Evolutionary conservation across 768 basidiomycete species (phyloP), one percentile per base, ranked within the genome.

Genomic region (Paxillus ammoniavirescens): DNA sequence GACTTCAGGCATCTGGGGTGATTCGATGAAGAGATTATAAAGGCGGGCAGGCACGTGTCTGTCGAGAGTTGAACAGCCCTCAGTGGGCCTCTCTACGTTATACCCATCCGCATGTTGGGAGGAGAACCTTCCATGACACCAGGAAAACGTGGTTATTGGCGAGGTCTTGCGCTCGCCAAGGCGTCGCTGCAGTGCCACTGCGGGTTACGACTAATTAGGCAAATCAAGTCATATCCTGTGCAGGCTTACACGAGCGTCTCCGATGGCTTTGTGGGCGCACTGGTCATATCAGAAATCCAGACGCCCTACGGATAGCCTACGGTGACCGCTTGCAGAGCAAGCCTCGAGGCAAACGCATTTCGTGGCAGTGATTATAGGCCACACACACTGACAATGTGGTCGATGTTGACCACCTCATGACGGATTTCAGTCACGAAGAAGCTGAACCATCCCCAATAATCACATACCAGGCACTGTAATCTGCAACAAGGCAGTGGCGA

Each of bases 81-180:
- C 14, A 46, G 53, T 40, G 44, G 42, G 18, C 54, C 42, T 37
- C 52, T 47, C 58, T 58, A 49, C 55, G 57, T 56, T 57, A 61
- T 61, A 56, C 57, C 53, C 54, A 52, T 42, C 52, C 40, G 56
- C 50, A 55, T 53, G 23, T 42, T 43, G 55, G 50, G 47, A 50
- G 47, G 54, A 38, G 47, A 54, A 56, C 43, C 30, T 53, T 50
- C 48, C 35, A 36, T 55, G 63, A 62, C 63, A 58, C 54, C 40
- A 59, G 57, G 49, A 65, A 69, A 67, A 65, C 61, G 67, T 65
- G 69, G 58, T 30, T n/a, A 42, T 42, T 48, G 46, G 54, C 43
- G 52, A 21, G 42, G 33, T 55, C 47, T 31, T 54, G 52, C 36
- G 17, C 49, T 56, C 54, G 60, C 55, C 44, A 61, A 67, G 31